Percentiles rank a stretch among this genome's conserved stretches.
phyloP scores from a whole-genome alignment of 2,329 filamentous ascomycete species.

The Berkeleyomyces basicola region DNA sequence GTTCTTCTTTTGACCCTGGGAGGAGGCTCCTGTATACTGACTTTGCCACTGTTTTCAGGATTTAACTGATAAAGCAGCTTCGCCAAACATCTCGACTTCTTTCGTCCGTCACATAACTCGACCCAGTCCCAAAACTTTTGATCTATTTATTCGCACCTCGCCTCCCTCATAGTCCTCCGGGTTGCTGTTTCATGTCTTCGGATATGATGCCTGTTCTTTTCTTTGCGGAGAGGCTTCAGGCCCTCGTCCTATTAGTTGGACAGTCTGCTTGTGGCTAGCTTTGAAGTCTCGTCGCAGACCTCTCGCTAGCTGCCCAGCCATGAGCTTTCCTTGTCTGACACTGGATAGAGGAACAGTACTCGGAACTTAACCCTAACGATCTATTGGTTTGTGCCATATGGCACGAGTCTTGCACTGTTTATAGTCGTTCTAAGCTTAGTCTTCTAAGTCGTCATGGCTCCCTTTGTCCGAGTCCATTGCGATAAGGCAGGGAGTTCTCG shows the following conservation, averaged over 20 bases:
- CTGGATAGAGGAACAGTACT: slow-evolving; percentile 42
- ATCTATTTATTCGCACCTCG: slow-evolving; percentile 37
- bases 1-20: neutral
- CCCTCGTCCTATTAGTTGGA: slow-evolving; percentile 26
- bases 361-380: slow-evolving; percentile 91
- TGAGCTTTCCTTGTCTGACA: neutral
- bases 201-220: slow-evolving; percentile 2
- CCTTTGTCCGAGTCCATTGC: slow-evolving; percentile 25
- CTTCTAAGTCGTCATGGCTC: slow-evolving; percentile 37
- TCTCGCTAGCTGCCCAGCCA: slow-evolving; percentile 25
- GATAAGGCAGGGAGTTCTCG: slow-evolving; percentile 21
- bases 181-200: slow-evolving; percentile 15
- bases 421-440: slow-evolving; percentile 36
- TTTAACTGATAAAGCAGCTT: neutral
- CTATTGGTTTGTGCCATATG: slow-evolving; percentile 38
- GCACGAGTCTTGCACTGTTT: slow-evolving; percentile 47
- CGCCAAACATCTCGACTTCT: neutral
- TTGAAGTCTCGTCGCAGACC: slow-evolving; percentile 23
- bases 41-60: neutral
- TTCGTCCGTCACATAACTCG: neutral
- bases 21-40: neutral
- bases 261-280: slow-evolving; percentile 24
- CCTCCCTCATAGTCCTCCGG: slow-evolving; percentile 70
- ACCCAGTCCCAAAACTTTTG: slow-evolving; percentile 3
- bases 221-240: neutral